Conservation (phyloP, 2,329 filamentous ascomycete species). For the Diplodia corticola region DNA sequence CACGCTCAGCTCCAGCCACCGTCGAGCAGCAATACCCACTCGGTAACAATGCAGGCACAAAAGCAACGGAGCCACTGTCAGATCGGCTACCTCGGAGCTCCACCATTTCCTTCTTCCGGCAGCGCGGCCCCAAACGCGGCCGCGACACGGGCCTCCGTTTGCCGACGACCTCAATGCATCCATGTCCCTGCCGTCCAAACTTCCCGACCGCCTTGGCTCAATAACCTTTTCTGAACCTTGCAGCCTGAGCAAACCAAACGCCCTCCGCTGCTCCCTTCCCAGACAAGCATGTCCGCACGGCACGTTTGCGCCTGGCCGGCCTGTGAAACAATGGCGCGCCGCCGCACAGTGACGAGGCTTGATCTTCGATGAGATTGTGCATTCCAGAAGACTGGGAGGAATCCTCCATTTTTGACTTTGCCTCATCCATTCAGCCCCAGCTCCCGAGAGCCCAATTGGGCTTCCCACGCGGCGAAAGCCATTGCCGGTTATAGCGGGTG, state of each 20-base stretch:
- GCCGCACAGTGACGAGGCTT: not conserved
- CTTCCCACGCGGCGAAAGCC: not conserved
- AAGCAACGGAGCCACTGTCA: not conserved
- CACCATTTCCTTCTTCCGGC: constrained; percentile 6
- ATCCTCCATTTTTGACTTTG: not conserved
- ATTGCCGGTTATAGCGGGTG: constrained; percentile 2
- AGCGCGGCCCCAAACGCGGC: not conserved
- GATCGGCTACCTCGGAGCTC: not conserved
- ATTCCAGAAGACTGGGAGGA: constrained; percentile 12
- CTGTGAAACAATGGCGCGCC: constrained; percentile 1
- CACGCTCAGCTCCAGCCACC: constrained; percentile 6
- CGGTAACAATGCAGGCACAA: constrained; percentile 2
- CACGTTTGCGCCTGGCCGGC: not conserved
- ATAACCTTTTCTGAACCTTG: constrained; percentile 17
- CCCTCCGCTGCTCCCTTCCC: constrained; percentile 1
- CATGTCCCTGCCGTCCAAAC: constrained; percentile 11
- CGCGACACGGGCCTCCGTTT: constrained; percentile 7
- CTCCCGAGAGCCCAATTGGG: not conserved
- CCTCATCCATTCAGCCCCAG: not conserved
- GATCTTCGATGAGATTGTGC: constrained; percentile 13
- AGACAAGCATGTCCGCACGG: constrained; percentile 2
- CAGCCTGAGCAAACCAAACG: constrained; percentile 13
- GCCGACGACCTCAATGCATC: not conserved
- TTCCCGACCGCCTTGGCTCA: constrained; percentile 12
- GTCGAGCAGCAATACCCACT: no score